A percentile compares a stretch with the other conserved stretches of the same genome.
Conservation (phyloP, 257 asterid species). For the Nicotiana sylvestris region DNA sequence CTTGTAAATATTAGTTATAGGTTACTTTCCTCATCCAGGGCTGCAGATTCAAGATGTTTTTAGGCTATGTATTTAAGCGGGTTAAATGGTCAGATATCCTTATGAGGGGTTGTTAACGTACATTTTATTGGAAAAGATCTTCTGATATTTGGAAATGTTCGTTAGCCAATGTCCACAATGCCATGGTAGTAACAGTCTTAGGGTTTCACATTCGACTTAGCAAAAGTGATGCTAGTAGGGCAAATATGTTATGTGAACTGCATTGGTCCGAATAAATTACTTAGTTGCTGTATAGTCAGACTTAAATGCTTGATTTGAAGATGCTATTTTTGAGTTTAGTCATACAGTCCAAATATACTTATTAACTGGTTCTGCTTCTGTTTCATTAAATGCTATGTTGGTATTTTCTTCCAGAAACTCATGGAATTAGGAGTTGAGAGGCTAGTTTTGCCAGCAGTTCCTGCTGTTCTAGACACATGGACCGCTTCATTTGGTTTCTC, state of each 20-base stretch:
- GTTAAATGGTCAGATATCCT: background rate
- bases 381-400: constrained; percentile 1
- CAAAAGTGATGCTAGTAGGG: background rate
- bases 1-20: background rate
- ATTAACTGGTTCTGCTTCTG: background rate
- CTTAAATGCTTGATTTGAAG: background rate
- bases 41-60: background rate
- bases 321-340: background rate
- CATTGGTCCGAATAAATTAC: background rate
- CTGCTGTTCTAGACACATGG: constrained; percentile 68
- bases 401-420: constrained; percentile 46
- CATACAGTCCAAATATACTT: background rate
- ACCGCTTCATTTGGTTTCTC: constrained; percentile 71
- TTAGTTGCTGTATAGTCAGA: background rate
- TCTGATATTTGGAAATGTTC: background rate
- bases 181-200: background rate
- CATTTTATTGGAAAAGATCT: background rate
- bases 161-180: background rate
- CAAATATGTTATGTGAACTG: background rate
- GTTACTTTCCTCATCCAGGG: background rate
- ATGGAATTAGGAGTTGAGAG: constrained; percentile 68
- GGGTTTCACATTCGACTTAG: background rate
- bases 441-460: constrained; percentile 85
- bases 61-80: background rate
- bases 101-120: background rate